A percentile compares a stretch with the other conserved stretches of the same genome.
Conservation (phyloP, 208 protist genomes). For the Trypanosoma vivax region DNA sequence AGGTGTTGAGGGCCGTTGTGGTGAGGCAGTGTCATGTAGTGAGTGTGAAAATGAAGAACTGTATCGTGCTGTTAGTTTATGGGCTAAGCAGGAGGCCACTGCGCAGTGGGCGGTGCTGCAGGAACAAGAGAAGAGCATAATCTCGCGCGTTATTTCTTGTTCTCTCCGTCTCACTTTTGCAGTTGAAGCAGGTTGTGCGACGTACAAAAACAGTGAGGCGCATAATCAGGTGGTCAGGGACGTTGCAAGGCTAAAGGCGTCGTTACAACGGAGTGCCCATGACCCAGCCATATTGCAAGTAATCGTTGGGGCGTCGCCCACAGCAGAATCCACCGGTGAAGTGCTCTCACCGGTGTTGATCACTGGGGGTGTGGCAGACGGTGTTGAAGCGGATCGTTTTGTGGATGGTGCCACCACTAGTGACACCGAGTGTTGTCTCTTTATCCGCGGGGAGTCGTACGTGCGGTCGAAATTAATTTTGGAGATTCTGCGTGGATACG, state of each 20-base stretch:
- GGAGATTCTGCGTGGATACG: constrained; percentile 15
- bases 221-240: background rate
- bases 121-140: constrained; percentile 8
- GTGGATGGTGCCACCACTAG: no score
- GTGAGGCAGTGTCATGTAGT: no score
- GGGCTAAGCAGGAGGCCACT: background rate
- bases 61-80: no score
- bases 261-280: background rate
- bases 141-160: constrained; percentile 16
- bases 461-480: constrained; percentile 27
- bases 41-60: no score
- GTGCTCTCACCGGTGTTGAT: no score
- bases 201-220: constrained; percentile 11
- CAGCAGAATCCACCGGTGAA: no score
- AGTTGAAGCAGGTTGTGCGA: background rate
- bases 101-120: constrained; percentile 12
- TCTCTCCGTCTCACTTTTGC: background rate
- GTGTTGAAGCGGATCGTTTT: background rate
- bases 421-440: constrained; percentile 20
- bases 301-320: background rate
- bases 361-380: background rate
- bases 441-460: constrained; percentile 39
- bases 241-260: background rate
- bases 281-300: constrained; percentile 6
- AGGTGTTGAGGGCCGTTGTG: background rate